Percentiles rank a stretch among this genome's conserved stretches.
Conservation (phyloP, 805 yeast species). For the Pichia rugopelliculosa region DNA sequence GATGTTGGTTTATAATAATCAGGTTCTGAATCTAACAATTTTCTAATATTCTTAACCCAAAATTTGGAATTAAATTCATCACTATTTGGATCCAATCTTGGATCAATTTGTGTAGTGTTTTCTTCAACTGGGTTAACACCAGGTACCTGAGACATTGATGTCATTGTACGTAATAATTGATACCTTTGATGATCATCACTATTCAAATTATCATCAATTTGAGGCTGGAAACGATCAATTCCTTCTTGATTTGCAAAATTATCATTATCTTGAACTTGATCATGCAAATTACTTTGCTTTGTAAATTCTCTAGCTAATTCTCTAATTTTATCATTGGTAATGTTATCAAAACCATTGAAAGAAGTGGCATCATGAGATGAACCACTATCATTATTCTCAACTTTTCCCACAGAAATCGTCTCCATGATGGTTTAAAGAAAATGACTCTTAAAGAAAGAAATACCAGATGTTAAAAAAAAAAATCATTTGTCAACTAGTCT, state of each 20-base stretch:
- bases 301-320: slow-evolving; percentile 36
- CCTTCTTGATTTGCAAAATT: slow-evolving; percentile 1
- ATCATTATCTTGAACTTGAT: neutral
- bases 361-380: slow-evolving; percentile 7
- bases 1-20: slow-evolving; percentile 57
- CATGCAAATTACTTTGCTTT: slow-evolving; percentile 10
- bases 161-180: slow-evolving; percentile 29
- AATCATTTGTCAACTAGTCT: no score
- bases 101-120: slow-evolving; percentile 20
- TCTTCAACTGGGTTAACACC: slow-evolving; percentile 35
- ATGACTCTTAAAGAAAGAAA: neutral
- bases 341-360: slow-evolving; percentile 33
- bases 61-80: slow-evolving; percentile 52
- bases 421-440: slow-evolving; percentile 10
- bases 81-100: slow-evolving; percentile 50
- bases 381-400: slow-evolving; percentile 6
- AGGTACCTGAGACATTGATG: slow-evolving; percentile 47
- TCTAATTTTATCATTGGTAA: slow-evolving; percentile 29
- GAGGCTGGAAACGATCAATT: neutral
- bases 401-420: slow-evolving; percentile 23
- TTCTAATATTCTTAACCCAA: slow-evolving; percentile 62
- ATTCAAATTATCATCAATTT: slow-evolving; percentile 1
- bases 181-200: slow-evolving; percentile 2
- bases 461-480: neutral
- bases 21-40: slow-evolving; percentile 44